Base-by-base conservation (phyloP, 192 early-diverging fungal species). In the Phycomyces blakesleeanus region DNA sequence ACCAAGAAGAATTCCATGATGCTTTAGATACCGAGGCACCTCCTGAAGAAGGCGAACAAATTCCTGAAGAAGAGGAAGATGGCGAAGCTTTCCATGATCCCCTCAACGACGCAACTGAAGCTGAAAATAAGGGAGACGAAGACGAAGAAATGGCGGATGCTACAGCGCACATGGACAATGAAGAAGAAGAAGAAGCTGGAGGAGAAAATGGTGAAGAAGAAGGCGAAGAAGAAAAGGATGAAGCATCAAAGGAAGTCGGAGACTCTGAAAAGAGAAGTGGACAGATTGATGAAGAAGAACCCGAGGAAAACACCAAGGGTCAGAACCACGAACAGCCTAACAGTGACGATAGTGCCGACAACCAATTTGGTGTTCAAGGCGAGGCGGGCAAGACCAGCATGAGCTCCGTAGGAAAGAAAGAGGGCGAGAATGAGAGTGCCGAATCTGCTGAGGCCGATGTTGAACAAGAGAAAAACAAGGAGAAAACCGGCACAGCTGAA, bases 321-420 rank as follows among this genome's bases (percentile, higher is more conserved):
- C 63, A 76, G 41, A 74, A 73, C 49, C 76, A 75, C 14, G 63
- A 73, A 65, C 58, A 57, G 50, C 63, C 66, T 11, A 76, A 82
- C n/a, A 59, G 69, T 27, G 76, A 83, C 52, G 58, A 68, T 10
- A 63, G 68, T 21, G 80, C 82, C 16, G 73, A 87, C 58, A 83
- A 87, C 50, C 76, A 81, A 54, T 85, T 84, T 78, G 87, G 87
- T 38, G 79, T 89, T n/a, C 78, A 86, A 51, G 87, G 87, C n/a
- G 74, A 79, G 39, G 54, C 69, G n/a, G 84, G 85, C 24, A 81
- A 83, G 53, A 63, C 73, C n/a, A 80, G 74, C 42, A 44, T 66
- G 18, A 71, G 73, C 37, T 71, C 78, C 16, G 63, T 57, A 15
- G 73, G 66, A 15, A 57, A 73, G 51, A 61, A 74, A 27, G 81